Base-by-base conservation (phyloP, 176 grass and related monocot species). In the Eragrostis curvula region DNA sequence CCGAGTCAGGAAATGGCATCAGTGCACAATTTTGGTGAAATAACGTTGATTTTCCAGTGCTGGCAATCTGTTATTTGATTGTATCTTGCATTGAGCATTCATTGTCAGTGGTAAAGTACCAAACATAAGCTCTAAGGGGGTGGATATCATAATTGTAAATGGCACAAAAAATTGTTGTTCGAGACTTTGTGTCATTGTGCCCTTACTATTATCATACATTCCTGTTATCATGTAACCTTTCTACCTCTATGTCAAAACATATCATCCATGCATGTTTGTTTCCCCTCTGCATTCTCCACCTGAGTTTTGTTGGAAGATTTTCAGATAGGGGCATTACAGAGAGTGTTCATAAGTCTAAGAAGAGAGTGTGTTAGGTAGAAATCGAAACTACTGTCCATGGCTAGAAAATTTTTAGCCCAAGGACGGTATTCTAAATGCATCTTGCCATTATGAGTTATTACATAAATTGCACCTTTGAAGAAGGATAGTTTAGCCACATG, bases 331-430 rank as follows among this genome's bases (percentile, higher is more conserved):
- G 12, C 43, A 8, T 40, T 70, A 63, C 13, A 42, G 59, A 71
- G 23, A 10, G 1, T 40, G 29, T 61, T 75, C 61, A 81, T 20
- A 65, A 69, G 49, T 15, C 3, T 42, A 41, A 16, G 24, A 48
- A 63, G 14, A 47, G 11, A 66, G 15, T 9, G 66, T 74, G 55
- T 28, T 30, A 66, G 32, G 27, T 67, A 79, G 46, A 70, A 71
- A 72, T 39, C 71, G 57, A 70, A 71, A 72, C 47, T 78, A 72
- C 36, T 64, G 57, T 64, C 10, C 71, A 27, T 84, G 65, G 5
- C 12, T 55, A 11, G 0, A 41, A 44, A 3, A 27, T 5, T 60
- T 58, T 75, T 49, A 59, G 64, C 60, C 29, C 29, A 30, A 11
- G 15, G 8, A 46, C 63, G 43, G 52, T 41, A 58, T 39, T 20